Percentiles rank a stretch among this genome's conserved stretches.
Conservation (phyloP, 345 rosid species). For the Viola odorata region DNA sequence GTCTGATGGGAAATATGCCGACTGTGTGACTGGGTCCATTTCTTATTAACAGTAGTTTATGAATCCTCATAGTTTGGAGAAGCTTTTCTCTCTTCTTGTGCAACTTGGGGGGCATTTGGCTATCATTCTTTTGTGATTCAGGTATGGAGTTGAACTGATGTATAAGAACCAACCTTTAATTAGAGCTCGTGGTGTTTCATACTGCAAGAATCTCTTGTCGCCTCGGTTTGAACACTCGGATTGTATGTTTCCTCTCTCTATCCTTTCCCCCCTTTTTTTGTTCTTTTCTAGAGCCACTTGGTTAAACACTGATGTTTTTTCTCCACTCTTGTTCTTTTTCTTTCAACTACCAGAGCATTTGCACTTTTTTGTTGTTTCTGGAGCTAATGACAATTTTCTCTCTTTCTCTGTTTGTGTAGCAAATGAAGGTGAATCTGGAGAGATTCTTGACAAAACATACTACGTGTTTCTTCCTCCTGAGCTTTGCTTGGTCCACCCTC, state of each 20-base stretch:
- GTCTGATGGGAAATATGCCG: conserved; percentile 9
- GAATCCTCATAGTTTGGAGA: conserved; percentile 32
- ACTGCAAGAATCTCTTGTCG: conserved; percentile 92
- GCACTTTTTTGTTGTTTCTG: conserved; percentile 9
- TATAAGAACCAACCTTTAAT: conserved; percentile 71
- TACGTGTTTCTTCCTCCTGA: conserved; percentile 95
- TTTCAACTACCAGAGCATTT: not conserved
- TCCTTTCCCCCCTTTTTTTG: too few species aligned
- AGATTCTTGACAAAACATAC: conserved; percentile 71
- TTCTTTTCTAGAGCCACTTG: too few species aligned
- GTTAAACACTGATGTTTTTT: too few species aligned
- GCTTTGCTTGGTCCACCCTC: conserved; percentile 87
- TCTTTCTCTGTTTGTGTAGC: not conserved
- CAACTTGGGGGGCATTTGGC: conserved; percentile 42
- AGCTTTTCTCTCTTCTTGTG: conserved; percentile 39
- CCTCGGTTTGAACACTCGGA: conserved; percentile 91
- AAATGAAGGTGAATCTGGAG: conserved; percentile 68
- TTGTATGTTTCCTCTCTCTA: conserved; percentile 44
- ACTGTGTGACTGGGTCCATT: not conserved
- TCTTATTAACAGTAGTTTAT: conserved; percentile 23
- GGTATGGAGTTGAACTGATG: conserved; percentile 88
- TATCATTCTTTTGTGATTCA: conserved; percentile 39
- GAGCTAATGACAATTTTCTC: conserved; percentile 8
- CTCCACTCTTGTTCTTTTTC: too few species aligned
- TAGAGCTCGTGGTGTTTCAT: conserved; percentile 97